Conservation (phyloP, 345 rosid species). For the Microcos paniculata region DNA sequence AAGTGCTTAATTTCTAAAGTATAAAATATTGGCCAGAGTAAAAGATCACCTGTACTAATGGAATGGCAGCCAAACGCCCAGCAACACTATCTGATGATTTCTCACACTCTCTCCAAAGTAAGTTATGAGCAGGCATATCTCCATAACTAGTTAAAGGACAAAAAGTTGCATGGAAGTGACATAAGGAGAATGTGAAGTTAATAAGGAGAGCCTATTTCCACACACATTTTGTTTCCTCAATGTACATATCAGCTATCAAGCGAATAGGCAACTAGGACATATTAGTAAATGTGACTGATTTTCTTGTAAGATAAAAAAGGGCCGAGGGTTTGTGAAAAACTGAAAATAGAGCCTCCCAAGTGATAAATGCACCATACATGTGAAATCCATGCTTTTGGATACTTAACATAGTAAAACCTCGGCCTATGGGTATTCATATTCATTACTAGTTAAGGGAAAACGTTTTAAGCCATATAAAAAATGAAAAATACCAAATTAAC, state of each 20-base stretch:
- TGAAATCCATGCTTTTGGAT: background rate
- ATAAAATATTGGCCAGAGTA: background rate
- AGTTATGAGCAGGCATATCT: slow-evolving; percentile 91
- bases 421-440: background rate
- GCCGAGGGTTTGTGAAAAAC: too few species aligned
- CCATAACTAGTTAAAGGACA: slow-evolving; percentile 57
- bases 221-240: background rate
- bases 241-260: background rate
- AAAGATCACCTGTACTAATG: slow-evolving; percentile 61
- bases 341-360: background rate
- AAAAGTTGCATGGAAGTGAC: background rate
- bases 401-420: background rate
- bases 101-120: slow-evolving; percentile 87
- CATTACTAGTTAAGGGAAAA: background rate
- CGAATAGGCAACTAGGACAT: background rate
- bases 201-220: background rate
- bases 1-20: background rate
- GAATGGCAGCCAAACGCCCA: slow-evolving; percentile 82
- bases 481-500: background rate
- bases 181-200: background rate
- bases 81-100: slow-evolving; percentile 79
- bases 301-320: background rate
- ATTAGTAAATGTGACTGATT: too few species aligned
- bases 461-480: slow-evolving; percentile 7
- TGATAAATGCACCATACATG: background rate